Conservation (phyloP, 768 basidiomycete genomes). For the Daedalea quercina region DNA sequence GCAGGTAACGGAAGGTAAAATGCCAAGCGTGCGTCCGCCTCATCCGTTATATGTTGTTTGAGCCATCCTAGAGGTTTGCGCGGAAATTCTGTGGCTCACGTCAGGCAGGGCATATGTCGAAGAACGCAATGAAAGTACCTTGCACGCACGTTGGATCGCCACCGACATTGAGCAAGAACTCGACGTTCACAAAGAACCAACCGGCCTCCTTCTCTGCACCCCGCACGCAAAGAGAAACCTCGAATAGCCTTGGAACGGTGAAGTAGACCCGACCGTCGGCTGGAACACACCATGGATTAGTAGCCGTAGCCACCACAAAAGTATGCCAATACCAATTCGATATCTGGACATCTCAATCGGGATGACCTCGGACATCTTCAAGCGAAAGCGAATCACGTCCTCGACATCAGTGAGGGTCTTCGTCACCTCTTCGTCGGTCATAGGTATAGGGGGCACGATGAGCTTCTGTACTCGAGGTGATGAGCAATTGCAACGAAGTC, state of each 20-base stretch:
- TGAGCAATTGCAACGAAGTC: not conserved
- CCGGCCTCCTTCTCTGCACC: slow-evolving; percentile 65
- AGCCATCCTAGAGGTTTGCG: slow-evolving; percentile 54
- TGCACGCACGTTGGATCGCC: slow-evolving; percentile 69
- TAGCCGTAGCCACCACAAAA: not conserved
- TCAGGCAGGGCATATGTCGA: not conserved
- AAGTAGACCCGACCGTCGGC: slow-evolving; percentile 79
- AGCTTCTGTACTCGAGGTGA: slow-evolving; percentile 43
- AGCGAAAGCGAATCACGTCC: slow-evolving; percentile 68
- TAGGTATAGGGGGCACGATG: slow-evolving; percentile 54
- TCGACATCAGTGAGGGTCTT: slow-evolving; percentile 69
- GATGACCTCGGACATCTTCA: slow-evolving; percentile 72
- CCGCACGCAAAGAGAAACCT: slow-evolving; percentile 64
- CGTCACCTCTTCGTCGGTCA: slow-evolving; percentile 61
- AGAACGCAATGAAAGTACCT: slow-evolving; percentile 36
- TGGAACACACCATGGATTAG: slow-evolving; percentile 23
- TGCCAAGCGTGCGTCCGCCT: slow-evolving; percentile 62
- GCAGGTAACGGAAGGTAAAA: slow-evolving; percentile 50
- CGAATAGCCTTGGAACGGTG: slow-evolving; percentile 64
- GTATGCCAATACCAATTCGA: slow-evolving; percentile 42
- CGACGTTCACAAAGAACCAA: slow-evolving; percentile 82
- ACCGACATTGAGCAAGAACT: slow-evolving; percentile 67
- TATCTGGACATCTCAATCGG: slow-evolving; percentile 77
- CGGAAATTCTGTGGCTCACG: slow-evolving; percentile 55
- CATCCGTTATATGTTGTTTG: slow-evolving; percentile 63